Base-by-base conservation (phyloP, 495 filamentous ascomycete genomes). In the Venustampulla echinocandica region DNA sequence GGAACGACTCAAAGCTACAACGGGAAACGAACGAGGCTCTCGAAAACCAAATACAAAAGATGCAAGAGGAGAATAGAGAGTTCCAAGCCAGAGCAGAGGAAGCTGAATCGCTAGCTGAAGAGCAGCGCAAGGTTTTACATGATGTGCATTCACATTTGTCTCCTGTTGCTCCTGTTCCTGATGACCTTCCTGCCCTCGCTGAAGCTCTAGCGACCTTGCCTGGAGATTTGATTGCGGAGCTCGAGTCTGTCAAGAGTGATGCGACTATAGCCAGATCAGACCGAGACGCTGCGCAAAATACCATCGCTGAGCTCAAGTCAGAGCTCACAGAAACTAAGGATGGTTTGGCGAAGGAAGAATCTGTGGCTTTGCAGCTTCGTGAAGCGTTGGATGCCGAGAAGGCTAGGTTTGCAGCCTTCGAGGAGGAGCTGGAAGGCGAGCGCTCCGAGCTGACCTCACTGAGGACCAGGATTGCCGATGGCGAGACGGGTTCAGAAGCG, bases 401-500 rank as follows among this genome's bases (percentile, higher is more conserved):
- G 47, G 75, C 76, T 3, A 79, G 79, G 52, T 64, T 75, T 1
- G 54, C 64, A 0, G 69, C 74, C 0, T 63, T 89, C 15, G 70
- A 78, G 44, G 63, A 64, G 15, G 84, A 93, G 53, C 64, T 95
- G 18, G 65, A 75, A 6, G 75, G 83, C 24, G 79, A 84, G 42
- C 78, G 80, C 20, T 64, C 70, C 9, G 80, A 84, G 47, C 69
- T 90, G 19, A 70, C 68, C 32, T 65, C 76, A 13, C 68, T 94
- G 22, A 76, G 84, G 44, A 65, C 66, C 11, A 80, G 79, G 61
- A 77, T 92, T 57, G 74, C 81, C 4, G 81, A 84, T 32, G 87
- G 85, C 24, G 85, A 89, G 57, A 87, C 79, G 5, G 85, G 84
- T 18, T 85, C 84, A 5, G 84, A 90, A 60, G 81, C 76, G 13